Conservation (phyloP, 345 rosid species). For the Salix arbutifolia region DNA sequence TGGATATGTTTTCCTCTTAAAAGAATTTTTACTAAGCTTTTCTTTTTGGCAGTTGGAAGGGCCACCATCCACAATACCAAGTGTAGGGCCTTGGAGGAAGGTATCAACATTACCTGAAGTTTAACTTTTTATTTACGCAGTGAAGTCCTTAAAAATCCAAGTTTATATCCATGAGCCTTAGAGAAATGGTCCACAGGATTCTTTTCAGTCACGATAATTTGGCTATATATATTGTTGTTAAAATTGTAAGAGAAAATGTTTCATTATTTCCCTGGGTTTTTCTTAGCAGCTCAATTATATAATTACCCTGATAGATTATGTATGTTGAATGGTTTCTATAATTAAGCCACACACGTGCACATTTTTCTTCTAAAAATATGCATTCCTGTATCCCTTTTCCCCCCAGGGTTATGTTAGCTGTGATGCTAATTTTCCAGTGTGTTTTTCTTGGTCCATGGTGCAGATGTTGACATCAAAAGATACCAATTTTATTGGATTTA, state of each 20-base stretch:
- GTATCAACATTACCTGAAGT: slow-evolving; percentile 29
- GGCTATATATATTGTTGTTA: neutral
- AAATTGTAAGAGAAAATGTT: neutral
- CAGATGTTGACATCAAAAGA: slow-evolving; percentile 98
- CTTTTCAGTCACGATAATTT: neutral
- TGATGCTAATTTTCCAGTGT: slow-evolving; percentile 2
- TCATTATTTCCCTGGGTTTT: neutral
- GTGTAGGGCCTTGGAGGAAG: slow-evolving; percentile 98
- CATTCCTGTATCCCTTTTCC: neutral
- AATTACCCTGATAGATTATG: neutral
- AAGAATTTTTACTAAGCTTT: slow-evolving; percentile 3
- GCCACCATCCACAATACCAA: slow-evolving; percentile 53
- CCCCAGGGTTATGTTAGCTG: neutral
- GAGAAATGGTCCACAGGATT: neutral
- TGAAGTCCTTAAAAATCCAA: neutral
- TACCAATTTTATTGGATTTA: slow-evolving; percentile 87
- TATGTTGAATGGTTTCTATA: neutral
- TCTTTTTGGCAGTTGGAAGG: slow-evolving; percentile 49
- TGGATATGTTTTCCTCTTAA: neutral
- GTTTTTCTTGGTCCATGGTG: slow-evolving; percentile 21
- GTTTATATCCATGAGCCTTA: neutral
- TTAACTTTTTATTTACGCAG: neutral
- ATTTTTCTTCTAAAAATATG: neutral
- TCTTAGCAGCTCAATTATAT: neutral
- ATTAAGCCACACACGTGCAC: neutral